phyloP scores from a whole-genome alignment of 441 rosid species.

The Populus hybrid region DNA sequence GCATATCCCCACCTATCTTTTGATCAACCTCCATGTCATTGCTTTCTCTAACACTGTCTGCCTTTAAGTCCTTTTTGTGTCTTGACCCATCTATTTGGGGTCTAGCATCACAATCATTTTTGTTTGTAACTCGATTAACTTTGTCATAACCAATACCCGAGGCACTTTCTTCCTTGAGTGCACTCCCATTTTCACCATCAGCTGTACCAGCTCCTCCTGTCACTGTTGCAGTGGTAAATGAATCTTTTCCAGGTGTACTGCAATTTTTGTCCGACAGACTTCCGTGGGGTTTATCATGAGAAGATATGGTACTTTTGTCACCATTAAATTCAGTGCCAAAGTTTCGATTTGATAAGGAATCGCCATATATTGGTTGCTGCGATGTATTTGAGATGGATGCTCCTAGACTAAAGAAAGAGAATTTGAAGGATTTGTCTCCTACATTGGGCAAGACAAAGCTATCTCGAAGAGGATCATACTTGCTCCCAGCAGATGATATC shows the following conservation, averaged over 20 bases:
- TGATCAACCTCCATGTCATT: conserved; percentile 41
- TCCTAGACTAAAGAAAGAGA: conserved; percentile 34
- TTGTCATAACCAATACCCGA: conserved; percentile 37
- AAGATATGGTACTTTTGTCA: conserved; percentile 44
- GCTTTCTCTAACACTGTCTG: conserved; percentile 13
- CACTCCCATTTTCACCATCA: conserved; percentile 36
- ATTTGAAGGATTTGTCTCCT: conserved; percentile 32
- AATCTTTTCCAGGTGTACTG: conserved; percentile 32
- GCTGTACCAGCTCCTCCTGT: conserved; percentile 40
- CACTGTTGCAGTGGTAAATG: conserved; percentile 34
- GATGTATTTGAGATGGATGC: conserved; percentile 23
- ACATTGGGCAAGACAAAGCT: conserved; percentile 40
- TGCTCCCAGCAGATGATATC: conserved; percentile 46
- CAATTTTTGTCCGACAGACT: conserved; percentile 30
- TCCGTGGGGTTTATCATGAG: conserved; percentile 37
- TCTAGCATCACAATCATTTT: conserved; percentile 25
- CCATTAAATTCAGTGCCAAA: conserved; percentile 33
- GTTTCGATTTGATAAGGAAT: conserved; percentile 28
- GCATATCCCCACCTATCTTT: conserved; percentile 28
- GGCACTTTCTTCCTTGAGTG: conserved; percentile 51
- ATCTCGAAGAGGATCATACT: conserved; percentile 64
- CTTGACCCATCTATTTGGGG: conserved; percentile 8
- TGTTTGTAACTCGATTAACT: conserved; percentile 31
- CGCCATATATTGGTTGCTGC: conserved; percentile 30
- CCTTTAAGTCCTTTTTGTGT: conserved; percentile 5